Conservation (phyloP, 1,284 basidiomycete genomes). For the Omphalotus olearius region DNA sequence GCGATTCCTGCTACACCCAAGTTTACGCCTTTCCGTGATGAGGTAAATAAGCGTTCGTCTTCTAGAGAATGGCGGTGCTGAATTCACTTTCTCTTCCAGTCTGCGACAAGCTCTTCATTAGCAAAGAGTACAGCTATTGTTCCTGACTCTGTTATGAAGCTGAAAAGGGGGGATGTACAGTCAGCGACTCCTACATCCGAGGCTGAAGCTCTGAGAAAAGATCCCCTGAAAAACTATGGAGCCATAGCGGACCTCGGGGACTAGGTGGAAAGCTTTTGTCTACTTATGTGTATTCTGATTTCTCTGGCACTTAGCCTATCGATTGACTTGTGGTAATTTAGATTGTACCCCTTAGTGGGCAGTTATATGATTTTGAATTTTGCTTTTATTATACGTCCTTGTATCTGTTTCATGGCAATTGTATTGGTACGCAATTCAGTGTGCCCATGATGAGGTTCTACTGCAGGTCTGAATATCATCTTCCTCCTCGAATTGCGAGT, state of each 20-base stretch:
- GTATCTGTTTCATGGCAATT: too few species aligned
- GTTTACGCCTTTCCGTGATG: constrained; percentile 67
- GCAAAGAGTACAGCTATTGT: constrained; percentile 19
- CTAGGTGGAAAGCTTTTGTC: neutral
- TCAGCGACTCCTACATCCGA: constrained; percentile 44
- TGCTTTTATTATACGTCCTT: too few species aligned
- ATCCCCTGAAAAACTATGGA: constrained; percentile 73
- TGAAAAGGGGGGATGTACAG: constrained; percentile 39
- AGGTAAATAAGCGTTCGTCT: constrained; percentile 37
- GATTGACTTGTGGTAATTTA: too few species aligned
- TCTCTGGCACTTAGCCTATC: too few species aligned
- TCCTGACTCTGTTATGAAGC: constrained; percentile 59
- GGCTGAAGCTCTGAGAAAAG: constrained; percentile 69
- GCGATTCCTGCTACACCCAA: constrained; percentile 42
- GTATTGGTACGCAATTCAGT: too few species aligned
- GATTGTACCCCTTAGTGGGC: too few species aligned
- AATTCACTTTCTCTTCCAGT: constrained; percentile 8
- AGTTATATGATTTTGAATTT: too few species aligned
- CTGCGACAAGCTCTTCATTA: constrained; percentile 17
- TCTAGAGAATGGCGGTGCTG: constrained; percentile 10
- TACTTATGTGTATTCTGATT: too few species aligned
- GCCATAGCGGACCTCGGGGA: neutral
- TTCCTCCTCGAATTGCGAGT: too few species aligned
- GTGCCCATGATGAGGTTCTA: too few species aligned
- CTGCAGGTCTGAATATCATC: too few species aligned